Base-by-base conservation (phyloP, 1,284 basidiomycete genomes). In the Schizophyllum amplum region DNA sequence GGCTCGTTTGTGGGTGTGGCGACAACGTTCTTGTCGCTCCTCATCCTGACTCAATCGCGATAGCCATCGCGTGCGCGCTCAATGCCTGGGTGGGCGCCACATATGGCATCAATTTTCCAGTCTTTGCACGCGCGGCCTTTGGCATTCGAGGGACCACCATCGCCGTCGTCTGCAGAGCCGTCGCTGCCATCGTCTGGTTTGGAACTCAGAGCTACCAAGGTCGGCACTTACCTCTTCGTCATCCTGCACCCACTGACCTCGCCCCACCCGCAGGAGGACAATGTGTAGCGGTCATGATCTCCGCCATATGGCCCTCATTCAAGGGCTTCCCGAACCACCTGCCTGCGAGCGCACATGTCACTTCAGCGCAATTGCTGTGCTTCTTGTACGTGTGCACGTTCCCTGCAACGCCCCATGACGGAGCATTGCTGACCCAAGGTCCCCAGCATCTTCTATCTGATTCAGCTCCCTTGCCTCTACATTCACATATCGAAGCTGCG, bases 271-370 rank as follows among this genome's bases (percentile, higher is more conserved):
- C 33, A 42, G 62, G 63, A 17, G 63, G 63, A 7, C 63, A 62
- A 50, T 64, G 63, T 51, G 57, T 64, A 2, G 27, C 54, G 46
- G 60, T 55, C 66, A 84, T 84, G 78, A 70, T 87, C 56, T 77
- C 80, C 63, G 80, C 84, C 1, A 83, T 86, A 54, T 86, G 83
- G 79, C 86, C 85, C 0, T 79, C 78, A 2, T 76, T 84, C 58
- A 74, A 75, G 6, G 72, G 66, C 23, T 65, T 86, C 23, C 76
- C 75, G 2, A 87, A 87, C 65, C 72, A 71, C 52, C 72, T 88
- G 7, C 71, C 82, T n/a, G 67, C 63, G 0, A 68, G 63, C 20
- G 76, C 79, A 26, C 77, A 79, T 58, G 82, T 86, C 55, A 86
- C 84, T 1, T 80, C 80, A 0, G 68, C 72, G 24, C 78, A 63